Percentiles rank a stretch among this genome's conserved stretches.
Evolutionary conservation across 1,284 basidiomycete genomes (phyloP).

Genomic region (Mrakiaceae sp.): DNA sequence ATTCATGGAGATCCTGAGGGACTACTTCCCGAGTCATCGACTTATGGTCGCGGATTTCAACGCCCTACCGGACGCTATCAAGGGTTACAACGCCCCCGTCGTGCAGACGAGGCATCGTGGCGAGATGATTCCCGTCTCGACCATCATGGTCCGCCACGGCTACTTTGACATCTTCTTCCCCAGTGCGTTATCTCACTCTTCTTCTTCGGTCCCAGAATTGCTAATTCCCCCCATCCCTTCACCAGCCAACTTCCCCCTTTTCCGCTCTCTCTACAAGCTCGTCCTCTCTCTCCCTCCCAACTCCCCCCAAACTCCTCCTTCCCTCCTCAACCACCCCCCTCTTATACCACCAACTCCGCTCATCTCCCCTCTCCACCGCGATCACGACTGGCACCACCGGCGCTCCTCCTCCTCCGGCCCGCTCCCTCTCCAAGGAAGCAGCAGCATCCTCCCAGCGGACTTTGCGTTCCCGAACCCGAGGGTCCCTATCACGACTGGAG

Average conservation of each 20-base stretch:
- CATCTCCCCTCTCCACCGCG: conserved; percentile 13
- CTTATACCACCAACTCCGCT: conserved; percentile 20
- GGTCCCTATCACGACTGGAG: conserved; percentile 18
- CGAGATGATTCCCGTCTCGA: conserved; percentile 76
- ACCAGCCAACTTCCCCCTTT: conserved; percentile 53
- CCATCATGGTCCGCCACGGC: conserved; percentile 84
- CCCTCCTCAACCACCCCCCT: conserved; percentile 28
- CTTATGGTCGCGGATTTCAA: conserved; percentile 89
- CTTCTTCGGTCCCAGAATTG: neutral
- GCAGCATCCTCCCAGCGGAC: conserved; percentile 6
- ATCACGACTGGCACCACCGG: conserved; percentile 8
- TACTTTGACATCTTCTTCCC: conserved; percentile 99
- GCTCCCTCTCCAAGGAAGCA: neutral
- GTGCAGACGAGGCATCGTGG: conserved; percentile 86
- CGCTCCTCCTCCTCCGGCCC: neutral
- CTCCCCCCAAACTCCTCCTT: conserved; percentile 29
- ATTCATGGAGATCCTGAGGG: conserved; percentile 70
- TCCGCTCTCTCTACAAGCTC: conserved; percentile 79
- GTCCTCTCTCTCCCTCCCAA: conserved; percentile 41
- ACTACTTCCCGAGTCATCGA: conserved; percentile 79
- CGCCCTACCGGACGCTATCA: conserved; percentile 71
- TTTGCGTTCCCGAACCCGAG: conserved; percentile 22
- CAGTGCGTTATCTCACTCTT: conserved; percentile 40
- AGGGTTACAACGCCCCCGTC: conserved; percentile 79
- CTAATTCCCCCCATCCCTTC: conserved; percentile 31